Base-by-base conservation (phyloP, 495 filamentous ascomycete species). In the Xylona heveae region DNA sequence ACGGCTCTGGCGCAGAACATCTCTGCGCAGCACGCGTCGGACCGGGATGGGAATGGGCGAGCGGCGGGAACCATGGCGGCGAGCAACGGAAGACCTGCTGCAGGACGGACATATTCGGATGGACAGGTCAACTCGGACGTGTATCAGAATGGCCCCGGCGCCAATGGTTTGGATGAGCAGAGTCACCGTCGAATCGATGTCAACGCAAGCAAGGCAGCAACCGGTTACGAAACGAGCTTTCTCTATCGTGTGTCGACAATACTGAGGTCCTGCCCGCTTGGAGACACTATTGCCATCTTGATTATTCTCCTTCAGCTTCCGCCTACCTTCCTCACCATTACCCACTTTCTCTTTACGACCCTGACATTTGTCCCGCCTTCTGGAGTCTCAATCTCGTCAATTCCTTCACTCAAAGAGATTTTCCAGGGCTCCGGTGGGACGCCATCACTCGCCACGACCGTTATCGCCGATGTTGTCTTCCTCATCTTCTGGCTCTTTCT, bases 271-370 rank as follows among this genome's bases (percentile, higher is more conserved):
- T 92, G 82, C 45, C 88, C 88, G 16, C 70, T 93, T 40, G 73
- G 78, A 52, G 88, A 99, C 58, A 93, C 88, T 35, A 79, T 99
- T 53, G 84, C 88, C 46, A 92, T 99, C 48, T 64, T 99, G 49
- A 94, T 99, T 51, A 76, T 99, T 49, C 69, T 99, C 35, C 72
- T 99, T 45, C 88, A 93, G 50, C 69, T 93, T n/a, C 84, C 90
- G 17, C 79, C 85, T 16, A 79, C 82, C 42, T 68, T 91, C 34
- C 64, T 95, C 37, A 83, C 82, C 33, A 59, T 81, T 47, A 78
- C 92, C 48, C 90, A 99, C 47, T 73, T 83, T 45, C 65, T 95
- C 39, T 99, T 92, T 59, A 83, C 90, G 30, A 64, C 78, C 31
- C 62, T 95, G 41, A 95, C 88, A 19, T 94, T 93, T 49, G 82